Evolutionary conservation across 2,329 filamentous ascomycete species (phyloP).

Genomic region (Nigrospora oryzae): DNA sequence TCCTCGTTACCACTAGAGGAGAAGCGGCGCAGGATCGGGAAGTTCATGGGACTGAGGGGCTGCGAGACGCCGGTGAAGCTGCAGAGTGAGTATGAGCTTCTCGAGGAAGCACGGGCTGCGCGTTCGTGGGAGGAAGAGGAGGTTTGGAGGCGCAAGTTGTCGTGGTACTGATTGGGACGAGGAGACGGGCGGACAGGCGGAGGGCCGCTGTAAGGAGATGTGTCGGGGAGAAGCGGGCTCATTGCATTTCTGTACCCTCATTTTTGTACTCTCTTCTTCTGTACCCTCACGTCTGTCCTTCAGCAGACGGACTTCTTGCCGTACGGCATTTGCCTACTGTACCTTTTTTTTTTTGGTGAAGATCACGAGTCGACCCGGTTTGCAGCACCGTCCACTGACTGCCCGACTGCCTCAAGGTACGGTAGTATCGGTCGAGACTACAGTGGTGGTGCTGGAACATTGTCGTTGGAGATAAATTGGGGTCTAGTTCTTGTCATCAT

Average conservation of each 20-base stretch:
- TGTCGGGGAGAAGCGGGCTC: background rate
- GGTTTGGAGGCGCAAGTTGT: constrained; percentile 37
- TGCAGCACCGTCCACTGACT: no score
- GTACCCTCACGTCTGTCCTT: no score
- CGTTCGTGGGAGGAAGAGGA: constrained; percentile 35
- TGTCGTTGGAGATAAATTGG: no score
- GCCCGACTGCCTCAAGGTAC: no score
- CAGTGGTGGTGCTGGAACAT: no score
- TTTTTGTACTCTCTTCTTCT: background rate
- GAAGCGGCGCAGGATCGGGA: constrained; percentile 64
- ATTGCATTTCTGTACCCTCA: background rate
- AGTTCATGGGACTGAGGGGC: constrained; percentile 64
- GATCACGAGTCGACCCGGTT: no score
- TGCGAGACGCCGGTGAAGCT: constrained; percentile 40
- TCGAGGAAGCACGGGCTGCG: constrained; percentile 30
- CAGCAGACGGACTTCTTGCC: no score
- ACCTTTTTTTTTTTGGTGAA: no score
- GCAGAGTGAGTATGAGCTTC: constrained; percentile 39
- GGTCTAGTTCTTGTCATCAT: no score
- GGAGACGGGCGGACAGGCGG: background rate
- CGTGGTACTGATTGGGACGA: constrained; percentile 17
- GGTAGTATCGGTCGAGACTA: no score
- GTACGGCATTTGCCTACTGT: no score
- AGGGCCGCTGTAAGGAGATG: background rate
- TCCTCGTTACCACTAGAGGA: constrained; percentile 47